Evolutionary conservation across 495 filamentous ascomycete genomes (phyloP), one percentile per base, ranked within the genome.

Genomic region (Talaromyces borbonicus): DNA sequence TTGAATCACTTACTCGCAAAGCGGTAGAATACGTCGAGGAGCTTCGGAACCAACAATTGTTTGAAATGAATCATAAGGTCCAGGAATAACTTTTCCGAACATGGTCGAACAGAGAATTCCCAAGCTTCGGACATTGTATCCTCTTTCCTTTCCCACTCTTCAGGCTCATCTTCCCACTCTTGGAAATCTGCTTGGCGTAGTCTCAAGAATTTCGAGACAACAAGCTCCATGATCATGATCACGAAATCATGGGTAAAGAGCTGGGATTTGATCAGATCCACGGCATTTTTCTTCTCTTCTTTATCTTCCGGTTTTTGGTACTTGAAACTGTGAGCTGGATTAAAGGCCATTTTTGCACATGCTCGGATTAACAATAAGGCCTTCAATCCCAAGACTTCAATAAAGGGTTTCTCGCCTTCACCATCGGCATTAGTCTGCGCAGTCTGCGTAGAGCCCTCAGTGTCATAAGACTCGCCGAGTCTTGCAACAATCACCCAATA

Each of bases 51-150:
- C 3, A 94, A 71, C 15, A 92, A 62, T 16, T 80, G 71, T 58
- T 87, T 93, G 71, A 85, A 89, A 59, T 95, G 81, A 29, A 84
- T 84, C 19, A 95, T 75, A 1, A 98, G 73, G 52, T 96, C 92
- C 53, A 97, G 72, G 59, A 96, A 94, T 12, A 98, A 72, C 60
- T 89, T 93, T 62, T 97, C 90, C 0, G 89, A 82, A 56, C 92
- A 98, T 0, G 87, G 84, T 6, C 88, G 79, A 32, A 97, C 79
- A 20, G 88, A 79, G 65, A 88, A 93, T 53, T 95, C 86, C 75
- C 81, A 93, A 5, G 81, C 81, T 48, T 87, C 82, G 15, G 85
- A 78, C 41, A 81, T 75, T 32, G 78, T 83, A 46, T 92, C 84
- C 65, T 94, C 87, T 55, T 75, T 76, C 48, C 79, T 77, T 55